phyloP scores from a whole-genome alignment of 257 asterid genomes.

The Solanum lignicaule region DNA sequence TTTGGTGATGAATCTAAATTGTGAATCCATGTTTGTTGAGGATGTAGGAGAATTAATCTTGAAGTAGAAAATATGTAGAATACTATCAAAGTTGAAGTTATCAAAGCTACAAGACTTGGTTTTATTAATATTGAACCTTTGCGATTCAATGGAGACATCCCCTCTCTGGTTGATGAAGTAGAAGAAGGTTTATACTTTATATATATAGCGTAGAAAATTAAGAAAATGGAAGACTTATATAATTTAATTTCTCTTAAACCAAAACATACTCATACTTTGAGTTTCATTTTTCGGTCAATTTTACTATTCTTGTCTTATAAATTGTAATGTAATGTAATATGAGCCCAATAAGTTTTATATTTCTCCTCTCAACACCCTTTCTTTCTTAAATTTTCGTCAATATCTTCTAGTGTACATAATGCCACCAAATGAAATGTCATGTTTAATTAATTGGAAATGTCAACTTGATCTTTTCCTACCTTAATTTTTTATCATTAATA shows the following conservation, averaged over 20 bases:
- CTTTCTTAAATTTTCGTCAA: background rate
- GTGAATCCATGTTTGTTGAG: slow-evolving; percentile 5
- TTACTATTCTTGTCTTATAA: background rate
- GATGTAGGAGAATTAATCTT: slow-evolving; percentile 14
- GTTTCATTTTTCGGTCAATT: no score
- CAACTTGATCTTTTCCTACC: background rate
- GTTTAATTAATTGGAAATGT: background rate
- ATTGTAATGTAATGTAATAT: background rate
- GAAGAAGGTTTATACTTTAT: background rate
- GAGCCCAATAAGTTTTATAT: background rate
- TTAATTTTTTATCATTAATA: background rate
- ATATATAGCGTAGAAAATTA: background rate
- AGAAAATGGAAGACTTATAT: background rate
- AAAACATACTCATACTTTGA: background rate
- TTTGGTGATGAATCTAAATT: background rate
- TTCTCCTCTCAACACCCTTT: background rate
- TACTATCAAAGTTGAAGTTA: slow-evolving; percentile 17
- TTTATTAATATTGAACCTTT: slow-evolving; percentile 6
- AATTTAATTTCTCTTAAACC: background rate
- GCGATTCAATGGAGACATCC: background rate
- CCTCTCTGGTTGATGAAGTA: background rate
- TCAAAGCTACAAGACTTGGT: slow-evolving; percentile 21
- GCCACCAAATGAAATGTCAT: background rate
- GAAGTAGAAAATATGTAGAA: slow-evolving; percentile 19
- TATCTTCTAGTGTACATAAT: background rate